Base-by-base conservation (phyloP, 768 basidiomycete species). In the Trametes cinnabarina region DNA sequence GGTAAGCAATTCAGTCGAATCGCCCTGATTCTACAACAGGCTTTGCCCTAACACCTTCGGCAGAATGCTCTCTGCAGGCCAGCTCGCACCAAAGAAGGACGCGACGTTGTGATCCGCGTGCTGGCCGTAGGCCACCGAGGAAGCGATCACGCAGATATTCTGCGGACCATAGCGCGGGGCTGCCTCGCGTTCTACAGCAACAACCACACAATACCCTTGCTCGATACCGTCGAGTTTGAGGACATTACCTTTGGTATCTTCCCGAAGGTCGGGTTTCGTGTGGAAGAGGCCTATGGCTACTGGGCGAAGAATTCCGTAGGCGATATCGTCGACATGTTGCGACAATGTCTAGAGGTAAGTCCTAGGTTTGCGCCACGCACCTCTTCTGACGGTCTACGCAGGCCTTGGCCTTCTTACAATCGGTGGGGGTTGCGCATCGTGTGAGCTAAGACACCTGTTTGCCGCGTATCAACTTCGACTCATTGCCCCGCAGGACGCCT, bases 181-280 rank as follows among this genome's bases (percentile, higher is more conserved):
- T 7, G 30, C 30, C 30, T 32, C 30, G 30, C 30, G 12, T 32
- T 32, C 30, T 32, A 12, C 30, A 32, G 30, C 30, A 32, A 2
- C 30, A 32, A 32, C 30, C 30, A 32, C 30, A 32, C 30, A 12
- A 32, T 32, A 32, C 30, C 30, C 30, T 12, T 32, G 7, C 12
- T 70, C 23, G 43, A 57, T 15, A 67, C 68, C 44, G 52, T 71
- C 32, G 52, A 63, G 6, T 62, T 68, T 20, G 66, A 68, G 22
- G 69, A 69, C 46, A 63, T 71, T 17, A 63, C 63, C 35, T 69
- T 70, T 47, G 67, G 66, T 2, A 40, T 70, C 25, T 70, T 72
- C 48, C 67, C 68, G 11, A 63, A 50, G 41, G 64, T 63, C 8
- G 70, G 65, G 14, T 37, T 8, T 6, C 41, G 40, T 1, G 26